Evolutionary conservation across 1,139 yeast species (phyloP).

Genomic region (Wickerhamomyces sp.): DNA sequence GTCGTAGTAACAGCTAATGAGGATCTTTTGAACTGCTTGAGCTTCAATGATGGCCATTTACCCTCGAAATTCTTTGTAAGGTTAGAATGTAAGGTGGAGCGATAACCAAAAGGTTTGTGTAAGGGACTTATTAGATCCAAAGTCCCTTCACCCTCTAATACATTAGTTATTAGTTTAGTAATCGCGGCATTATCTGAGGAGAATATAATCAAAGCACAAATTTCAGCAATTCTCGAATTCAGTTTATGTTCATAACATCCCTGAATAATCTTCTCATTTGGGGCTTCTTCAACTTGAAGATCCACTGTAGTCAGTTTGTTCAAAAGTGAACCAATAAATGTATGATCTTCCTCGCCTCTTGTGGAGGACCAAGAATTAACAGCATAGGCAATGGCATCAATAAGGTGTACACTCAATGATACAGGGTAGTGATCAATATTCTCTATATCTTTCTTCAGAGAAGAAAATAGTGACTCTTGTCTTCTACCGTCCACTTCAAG

Average conservation of each 20-base stretch:
- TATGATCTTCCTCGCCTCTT: constrained; percentile 43
- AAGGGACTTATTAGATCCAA: constrained; percentile 31
- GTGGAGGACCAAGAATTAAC: constrained; percentile 68
- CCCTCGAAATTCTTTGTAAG: constrained; percentile 42
- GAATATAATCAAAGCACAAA: constrained; percentile 68
- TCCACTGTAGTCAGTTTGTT: constrained; percentile 28
- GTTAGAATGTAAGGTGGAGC: constrained; percentile 42
- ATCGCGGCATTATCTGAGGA: constrained; percentile 45
- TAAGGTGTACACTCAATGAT: constrained; percentile 42
- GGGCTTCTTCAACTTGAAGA: constrained; percentile 14
- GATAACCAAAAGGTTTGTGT: constrained; percentile 36
- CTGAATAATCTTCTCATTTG: constrained; percentile 31
- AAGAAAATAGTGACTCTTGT: constrained; percentile 42
- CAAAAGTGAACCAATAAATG: constrained; percentile 49
- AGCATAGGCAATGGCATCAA: constrained; percentile 63
- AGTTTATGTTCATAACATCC: constrained; percentile 54
- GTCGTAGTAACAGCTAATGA: constrained; percentile 42
- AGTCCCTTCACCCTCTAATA: constrained; percentile 39
- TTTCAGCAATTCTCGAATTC: constrained; percentile 66
- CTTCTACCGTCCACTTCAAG: constrained; percentile 36
- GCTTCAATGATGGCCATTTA: constrained; percentile 42
- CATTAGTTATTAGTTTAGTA: constrained; percentile 38
- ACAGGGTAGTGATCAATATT: constrained; percentile 53
- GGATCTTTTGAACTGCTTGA: constrained; percentile 52
- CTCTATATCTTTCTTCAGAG: constrained; percentile 55